A percentile compares a stretch with the other conserved stretches of the same genome.
Evolutionary conservation across 352 stramenopile genomes (phyloP).

Genomic region (Phytophthora lateralis): DNA sequence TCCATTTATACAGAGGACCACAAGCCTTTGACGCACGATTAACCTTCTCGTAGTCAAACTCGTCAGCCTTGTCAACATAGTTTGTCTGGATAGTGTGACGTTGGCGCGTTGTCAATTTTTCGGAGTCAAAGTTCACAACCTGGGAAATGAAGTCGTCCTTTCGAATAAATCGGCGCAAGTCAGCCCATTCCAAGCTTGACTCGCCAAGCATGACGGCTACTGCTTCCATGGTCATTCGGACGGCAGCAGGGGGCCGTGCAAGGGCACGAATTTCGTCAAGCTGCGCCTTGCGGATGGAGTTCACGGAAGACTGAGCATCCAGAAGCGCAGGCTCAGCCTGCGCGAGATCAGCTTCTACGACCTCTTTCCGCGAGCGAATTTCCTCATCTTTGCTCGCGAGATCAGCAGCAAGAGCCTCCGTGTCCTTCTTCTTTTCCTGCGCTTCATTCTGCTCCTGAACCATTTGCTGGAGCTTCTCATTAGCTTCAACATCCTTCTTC

Average conservation of each 20-base stretch:
- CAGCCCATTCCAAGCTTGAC: conserved; percentile 95
- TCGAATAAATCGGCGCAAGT: conserved; percentile 97
- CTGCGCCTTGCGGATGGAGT: conserved; percentile 98
- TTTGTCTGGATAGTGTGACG: conserved; percentile 96
- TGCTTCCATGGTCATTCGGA: conserved; percentile 97
- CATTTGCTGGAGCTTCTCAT: conserved; percentile 99
- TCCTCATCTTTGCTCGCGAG: conserved; percentile 95
- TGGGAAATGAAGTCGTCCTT: conserved; percentile 99
- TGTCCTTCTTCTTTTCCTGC: conserved; percentile 96
- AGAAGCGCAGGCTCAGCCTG: conserved; percentile 97
- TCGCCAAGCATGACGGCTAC: conserved; percentile 99
- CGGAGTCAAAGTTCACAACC: conserved; percentile 99
- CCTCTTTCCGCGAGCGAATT: conserved; percentile 94
- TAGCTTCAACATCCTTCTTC: conserved; percentile 97
- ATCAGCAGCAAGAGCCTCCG: conserved; percentile 94
- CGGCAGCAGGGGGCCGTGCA: conserved; percentile 93
- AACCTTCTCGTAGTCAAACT: conserved; percentile 93
- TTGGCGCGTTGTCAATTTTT: conserved; percentile 95
- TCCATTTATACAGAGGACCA: conserved; percentile 99
- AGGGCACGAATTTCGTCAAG: conserved; percentile 99
- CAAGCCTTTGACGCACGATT: conserved; percentile 96
- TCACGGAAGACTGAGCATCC: conserved; percentile 96
- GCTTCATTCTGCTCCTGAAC: conserved; percentile 98
- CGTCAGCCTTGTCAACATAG: conserved; percentile 93
- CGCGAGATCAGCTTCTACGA: conserved; percentile 96